Evolutionary conservation across 495 filamentous ascomycete genomes (phyloP).

Genomic region (Penicillium roqueforti): DNA sequence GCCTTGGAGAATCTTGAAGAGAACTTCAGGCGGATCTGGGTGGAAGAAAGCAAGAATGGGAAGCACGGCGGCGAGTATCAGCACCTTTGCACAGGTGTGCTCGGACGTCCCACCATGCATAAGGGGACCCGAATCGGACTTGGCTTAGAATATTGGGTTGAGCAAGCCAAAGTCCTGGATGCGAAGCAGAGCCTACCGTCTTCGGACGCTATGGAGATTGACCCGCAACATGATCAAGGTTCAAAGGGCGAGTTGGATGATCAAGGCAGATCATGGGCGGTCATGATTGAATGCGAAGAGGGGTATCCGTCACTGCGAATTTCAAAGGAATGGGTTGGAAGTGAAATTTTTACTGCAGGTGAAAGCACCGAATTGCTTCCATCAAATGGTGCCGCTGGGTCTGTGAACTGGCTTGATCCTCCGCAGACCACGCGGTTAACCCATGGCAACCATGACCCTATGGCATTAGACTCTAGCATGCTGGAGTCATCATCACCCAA

Average conservation of each 20-base stretch:
- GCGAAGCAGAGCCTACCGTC: conserved; percentile 32
- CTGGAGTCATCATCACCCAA: conserved; percentile 54
- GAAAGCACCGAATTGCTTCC: conserved; percentile 22
- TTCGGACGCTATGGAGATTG: conserved; percentile 36
- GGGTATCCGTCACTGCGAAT: conserved; percentile 47
- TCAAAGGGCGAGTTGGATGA: conserved; percentile 19
- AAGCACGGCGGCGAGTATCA: conserved; percentile 48
- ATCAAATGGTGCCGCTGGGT: conserved; percentile 18
- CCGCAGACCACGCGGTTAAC: conserved; percentile 41
- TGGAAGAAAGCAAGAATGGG: conserved; percentile 45
- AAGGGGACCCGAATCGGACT: conserved; percentile 66
- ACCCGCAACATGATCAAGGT: conserved; percentile 22
- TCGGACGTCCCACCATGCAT: conserved; percentile 79
- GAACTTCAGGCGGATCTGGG: conserved; percentile 57
- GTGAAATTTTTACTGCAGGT: conserved; percentile 29
- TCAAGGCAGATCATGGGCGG: conserved; percentile 31
- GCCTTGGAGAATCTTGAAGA: conserved; percentile 79
- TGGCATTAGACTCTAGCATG: conserved; percentile 44
- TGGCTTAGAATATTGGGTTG: conserved; percentile 82
- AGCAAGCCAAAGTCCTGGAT: conserved; percentile 49
- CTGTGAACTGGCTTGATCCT: conserved; percentile 50
- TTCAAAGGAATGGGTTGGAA: conserved; percentile 43
- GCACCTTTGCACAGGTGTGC: conserved; percentile 45
- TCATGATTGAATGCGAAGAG: conserved; percentile 46
- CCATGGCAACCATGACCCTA: conserved; percentile 39